Evolutionary conservation across 129 eudicot genomes (phyloP).

Genomic region (Flaveria linearis): DNA sequence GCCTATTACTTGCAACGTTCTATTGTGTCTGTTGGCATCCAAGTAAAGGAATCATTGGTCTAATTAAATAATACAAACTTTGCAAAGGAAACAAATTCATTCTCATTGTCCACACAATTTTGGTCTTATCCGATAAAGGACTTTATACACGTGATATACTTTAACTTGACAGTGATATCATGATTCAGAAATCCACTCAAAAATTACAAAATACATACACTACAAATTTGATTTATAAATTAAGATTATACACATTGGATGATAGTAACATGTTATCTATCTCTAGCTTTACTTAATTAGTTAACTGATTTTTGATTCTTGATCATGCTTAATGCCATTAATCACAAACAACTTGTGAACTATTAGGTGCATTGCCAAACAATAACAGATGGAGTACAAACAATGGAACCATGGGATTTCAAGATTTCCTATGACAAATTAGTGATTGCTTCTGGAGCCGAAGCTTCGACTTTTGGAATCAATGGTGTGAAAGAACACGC

Average conservation of each 20-base stretch:
- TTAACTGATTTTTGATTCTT: not conserved
- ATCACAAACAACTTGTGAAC: not conserved
- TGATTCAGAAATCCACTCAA: too few relatives aligned
- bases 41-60: too few relatives aligned
- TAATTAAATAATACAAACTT: too few relatives aligned
- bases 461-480: slow-evolving; percentile 94
- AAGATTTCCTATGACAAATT: slow-evolving; percentile 81
- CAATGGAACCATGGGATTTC: slow-evolving; percentile 74
- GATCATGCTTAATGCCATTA: not conserved
- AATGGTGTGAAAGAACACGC: slow-evolving; percentile 88
- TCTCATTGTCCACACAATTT: too few relatives aligned
- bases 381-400: slow-evolving; percentile 61
- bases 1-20: too few relatives aligned
- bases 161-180: too few relatives aligned
- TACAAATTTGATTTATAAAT: not conserved
- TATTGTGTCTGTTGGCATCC: too few relatives aligned
- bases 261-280: not conserved
- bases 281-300: not conserved
- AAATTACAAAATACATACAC: too few relatives aligned
- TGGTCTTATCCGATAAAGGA: too few relatives aligned
- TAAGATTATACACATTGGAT: not conserved
- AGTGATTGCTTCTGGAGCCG: slow-evolving; percentile 84
- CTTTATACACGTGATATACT: too few relatives aligned
- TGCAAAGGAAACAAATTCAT: too few relatives aligned
- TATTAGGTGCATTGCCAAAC: slow-evolving; percentile 74